Conservation (phyloP, 2,329 filamentous ascomycete species). For the Kalmusia sp. region DNA sequence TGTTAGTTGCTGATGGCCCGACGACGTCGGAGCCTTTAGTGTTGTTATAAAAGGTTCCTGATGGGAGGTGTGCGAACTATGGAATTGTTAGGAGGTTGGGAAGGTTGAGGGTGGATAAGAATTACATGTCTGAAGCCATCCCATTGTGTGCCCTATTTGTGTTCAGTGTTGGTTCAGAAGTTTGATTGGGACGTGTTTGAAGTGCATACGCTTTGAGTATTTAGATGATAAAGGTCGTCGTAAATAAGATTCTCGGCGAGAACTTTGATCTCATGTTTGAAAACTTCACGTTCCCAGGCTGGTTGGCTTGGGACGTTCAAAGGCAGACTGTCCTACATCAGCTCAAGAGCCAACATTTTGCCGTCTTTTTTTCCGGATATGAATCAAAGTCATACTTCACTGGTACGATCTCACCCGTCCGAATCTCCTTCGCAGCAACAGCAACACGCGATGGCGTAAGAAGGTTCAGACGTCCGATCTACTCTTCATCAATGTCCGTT, state of each 20-base stretch:
- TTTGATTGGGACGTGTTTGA: too few species aligned
- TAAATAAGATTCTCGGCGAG: slow-evolving; percentile 46
- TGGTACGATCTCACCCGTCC: slow-evolving; percentile 62
- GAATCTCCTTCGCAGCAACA: slow-evolving; percentile 60
- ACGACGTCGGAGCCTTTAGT: slow-evolving; percentile 50
- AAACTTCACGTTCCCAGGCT: slow-evolving; percentile 59
- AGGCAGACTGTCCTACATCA: slow-evolving; percentile 52
- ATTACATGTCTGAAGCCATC: slow-evolving; percentile 52
- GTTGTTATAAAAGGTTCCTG: slow-evolving; percentile 51
- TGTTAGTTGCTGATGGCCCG: slow-evolving; percentile 50
- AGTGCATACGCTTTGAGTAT: slow-evolving; percentile 47
- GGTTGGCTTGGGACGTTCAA: slow-evolving; percentile 60
- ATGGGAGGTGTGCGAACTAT: slow-evolving; percentile 48
- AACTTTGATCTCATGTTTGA: slow-evolving; percentile 62
- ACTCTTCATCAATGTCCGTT: slow-evolving; percentile 15
- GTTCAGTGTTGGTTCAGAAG: background rate
- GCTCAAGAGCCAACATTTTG: background rate
- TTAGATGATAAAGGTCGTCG: slow-evolving; percentile 53
- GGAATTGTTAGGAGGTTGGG: background rate
- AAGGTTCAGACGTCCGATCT: slow-evolving; percentile 62
- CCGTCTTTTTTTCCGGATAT: background rate
- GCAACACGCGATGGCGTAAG: slow-evolving; percentile 63
- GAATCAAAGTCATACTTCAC: slow-evolving; percentile 53
- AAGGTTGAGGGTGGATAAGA: background rate
- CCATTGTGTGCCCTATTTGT: slow-evolving; percentile 48